Percentiles rank a stretch among this genome's conserved stretches.
Evolutionary conservation across 2,329 filamentous ascomycete species (phyloP).

Genomic region (Cercospora beticola): DNA sequence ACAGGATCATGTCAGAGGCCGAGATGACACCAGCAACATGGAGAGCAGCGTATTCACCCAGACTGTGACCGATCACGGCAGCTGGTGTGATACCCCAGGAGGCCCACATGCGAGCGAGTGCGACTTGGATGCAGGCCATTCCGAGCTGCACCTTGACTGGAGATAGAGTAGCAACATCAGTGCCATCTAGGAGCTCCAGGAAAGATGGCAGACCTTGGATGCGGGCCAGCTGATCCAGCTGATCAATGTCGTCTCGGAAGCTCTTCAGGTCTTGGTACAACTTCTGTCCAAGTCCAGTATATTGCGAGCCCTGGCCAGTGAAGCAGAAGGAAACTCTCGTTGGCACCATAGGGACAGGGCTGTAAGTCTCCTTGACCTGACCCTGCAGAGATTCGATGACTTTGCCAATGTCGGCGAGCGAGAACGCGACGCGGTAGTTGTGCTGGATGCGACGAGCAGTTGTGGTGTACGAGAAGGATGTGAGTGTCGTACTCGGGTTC

Average conservation of each 20-base stretch:
- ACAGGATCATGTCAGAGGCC: conserved; percentile 67
- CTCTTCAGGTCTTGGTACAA: conserved; percentile 50
- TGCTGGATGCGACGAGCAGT: conserved; percentile 55
- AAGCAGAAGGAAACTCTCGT: conserved; percentile 54
- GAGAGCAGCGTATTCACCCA: conserved; percentile 73
- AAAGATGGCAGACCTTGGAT: conserved; percentile 52
- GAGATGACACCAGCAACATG: conserved; percentile 70
- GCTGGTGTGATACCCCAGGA: conserved; percentile 56
- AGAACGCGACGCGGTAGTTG: conserved; percentile 53
- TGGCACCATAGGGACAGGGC: conserved; percentile 53
- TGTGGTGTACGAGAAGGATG: conserved; percentile 54
- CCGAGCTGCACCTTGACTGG: conserved; percentile 54
- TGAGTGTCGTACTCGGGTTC: conserved; percentile 47
- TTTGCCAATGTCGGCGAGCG: conserved; percentile 49
- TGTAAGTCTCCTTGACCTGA: conserved; percentile 53
- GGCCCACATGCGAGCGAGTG: conserved; percentile 54
- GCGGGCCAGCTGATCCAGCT: conserved; percentile 49
- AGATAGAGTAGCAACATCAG: conserved; percentile 51
- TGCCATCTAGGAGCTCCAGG: conserved; percentile 50
- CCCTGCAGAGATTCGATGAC: conserved; percentile 48
- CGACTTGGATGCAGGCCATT: conserved; percentile 55
- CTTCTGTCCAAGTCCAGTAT: conserved; percentile 52
- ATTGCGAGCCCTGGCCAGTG: conserved; percentile 55
- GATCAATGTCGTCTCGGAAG: conserved; percentile 52
- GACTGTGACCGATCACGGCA: conserved; percentile 57